A percentile compares a stretch with the other conserved stretches of the same genome.
These are phyloP conservation scores for Xylariales sp. DNA, from an alignment of 2,329 filamentous ascomycete genomes.

Conservation along the genomic window DNA sequence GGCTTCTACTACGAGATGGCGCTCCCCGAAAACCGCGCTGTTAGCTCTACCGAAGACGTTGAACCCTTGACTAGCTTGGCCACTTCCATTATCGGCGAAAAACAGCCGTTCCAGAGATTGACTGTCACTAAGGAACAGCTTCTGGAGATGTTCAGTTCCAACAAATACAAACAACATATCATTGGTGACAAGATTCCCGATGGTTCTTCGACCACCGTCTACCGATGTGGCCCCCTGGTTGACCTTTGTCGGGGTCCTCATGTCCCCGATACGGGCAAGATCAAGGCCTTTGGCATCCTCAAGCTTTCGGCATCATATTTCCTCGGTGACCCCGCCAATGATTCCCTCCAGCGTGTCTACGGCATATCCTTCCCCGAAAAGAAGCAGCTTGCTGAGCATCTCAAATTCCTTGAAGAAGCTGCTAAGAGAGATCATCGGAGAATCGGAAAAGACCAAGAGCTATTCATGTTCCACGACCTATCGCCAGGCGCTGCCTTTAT, in stretches of 20 bases:
- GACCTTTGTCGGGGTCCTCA: conserved; percentile 96
- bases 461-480: conserved; percentile 95
- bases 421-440: conserved; percentile 95
- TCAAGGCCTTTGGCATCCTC: conserved; percentile 95
- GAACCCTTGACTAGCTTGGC: conserved; percentile 30
- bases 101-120: conserved; percentile 37
- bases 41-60: conserved; percentile 37
- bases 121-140: conserved; percentile 33
- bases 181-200: conserved; percentile 93
- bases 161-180: conserved; percentile 98
- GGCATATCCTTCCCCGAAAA: conserved; percentile 97
- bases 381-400: conserved; percentile 91
- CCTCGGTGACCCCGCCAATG: conserved; percentile 91
- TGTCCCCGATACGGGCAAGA: conserved; percentile 90
- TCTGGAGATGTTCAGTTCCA: conserved; percentile 74
- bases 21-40: conserved; percentile 58
- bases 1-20: conserved; percentile 97
- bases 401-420: conserved; percentile 97
- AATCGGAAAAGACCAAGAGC: conserved; percentile 93
- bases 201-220: conserved; percentile 91
- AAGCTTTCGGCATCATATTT: conserved; percentile 85
- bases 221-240: conserved; percentile 91
- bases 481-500: conserved; percentile 96
- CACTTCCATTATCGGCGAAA: conserved; percentile 32
- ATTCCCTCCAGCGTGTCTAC: conserved; percentile 95